A percentile compares a stretch with the other conserved stretches of the same genome.
Conservation (phyloP, 148 eudicot genomes). For the Nepenthes gracilis region DNA sequence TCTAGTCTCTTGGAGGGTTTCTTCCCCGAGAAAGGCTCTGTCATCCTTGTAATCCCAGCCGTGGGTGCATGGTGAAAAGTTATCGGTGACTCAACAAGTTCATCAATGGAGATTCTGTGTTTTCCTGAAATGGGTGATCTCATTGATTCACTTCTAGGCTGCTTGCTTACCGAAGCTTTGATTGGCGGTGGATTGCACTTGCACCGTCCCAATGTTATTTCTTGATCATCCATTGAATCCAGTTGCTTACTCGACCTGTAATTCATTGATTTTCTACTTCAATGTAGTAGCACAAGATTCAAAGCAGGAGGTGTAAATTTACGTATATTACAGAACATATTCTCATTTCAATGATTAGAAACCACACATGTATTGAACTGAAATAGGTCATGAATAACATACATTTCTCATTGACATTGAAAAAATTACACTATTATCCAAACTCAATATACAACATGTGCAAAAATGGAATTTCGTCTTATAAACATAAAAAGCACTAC, state of each 20-base stretch:
- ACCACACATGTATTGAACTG: no score
- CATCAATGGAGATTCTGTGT: constrained; percentile 55
- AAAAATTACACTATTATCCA: no score
- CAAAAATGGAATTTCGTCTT: no score
- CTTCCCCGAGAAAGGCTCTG: constrained; percentile 26
- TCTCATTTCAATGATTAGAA: no score
- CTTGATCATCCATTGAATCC: constrained; percentile 38
- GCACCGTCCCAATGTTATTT: constrained; percentile 24
- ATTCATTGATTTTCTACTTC: constrained; percentile 2
- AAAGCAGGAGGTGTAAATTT: not conserved
- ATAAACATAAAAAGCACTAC: no score
- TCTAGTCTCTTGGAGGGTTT: constrained; percentile 25
- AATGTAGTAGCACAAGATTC: not conserved
- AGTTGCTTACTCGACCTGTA: constrained; percentile 30
- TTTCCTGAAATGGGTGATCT: constrained; percentile 78
- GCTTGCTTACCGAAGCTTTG: constrained; percentile 51
- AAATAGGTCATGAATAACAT: no score
- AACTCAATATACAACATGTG: no score
- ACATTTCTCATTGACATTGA: not conserved
- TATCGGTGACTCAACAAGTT: constrained; percentile 30
- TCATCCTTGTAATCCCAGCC: constrained; percentile 53
- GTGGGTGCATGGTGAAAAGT: constrained; percentile 29
- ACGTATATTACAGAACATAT: not conserved
- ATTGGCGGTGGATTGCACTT: constrained; percentile 71
- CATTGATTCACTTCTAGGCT: constrained; percentile 64